Evolutionary conservation across 2,329 filamentous ascomycete species (phyloP).

Genomic region (Ceratocystis huliohia): DNA sequence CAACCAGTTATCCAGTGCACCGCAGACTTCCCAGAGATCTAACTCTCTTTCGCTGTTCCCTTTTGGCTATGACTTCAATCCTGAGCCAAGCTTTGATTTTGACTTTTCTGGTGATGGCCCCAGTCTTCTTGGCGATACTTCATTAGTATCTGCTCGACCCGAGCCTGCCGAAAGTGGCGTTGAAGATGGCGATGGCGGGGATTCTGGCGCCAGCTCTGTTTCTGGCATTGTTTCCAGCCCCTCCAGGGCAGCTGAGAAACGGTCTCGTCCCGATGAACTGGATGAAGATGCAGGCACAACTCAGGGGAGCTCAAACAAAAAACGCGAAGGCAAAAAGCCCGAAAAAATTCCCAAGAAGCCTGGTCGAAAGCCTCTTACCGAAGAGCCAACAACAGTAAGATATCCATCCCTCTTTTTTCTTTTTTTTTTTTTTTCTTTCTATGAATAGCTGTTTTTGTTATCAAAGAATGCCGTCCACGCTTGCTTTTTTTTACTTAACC

Average conservation of each 20-base stretch:
- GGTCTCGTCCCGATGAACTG: constrained; percentile 53
- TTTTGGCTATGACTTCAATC: constrained; percentile 65
- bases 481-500: not conserved
- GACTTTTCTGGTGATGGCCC: constrained; percentile 36
- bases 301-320: constrained; percentile 13
- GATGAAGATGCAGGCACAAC: constrained; percentile 48
- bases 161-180: constrained; percentile 36
- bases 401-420: constrained; percentile 23
- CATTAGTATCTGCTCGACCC: constrained; percentile 47
- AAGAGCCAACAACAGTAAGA: constrained; percentile 86
- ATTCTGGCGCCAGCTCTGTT: not conserved
- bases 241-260: constrained; percentile 46
- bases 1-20: constrained; percentile 25
- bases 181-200: not conserved
- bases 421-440: constrained; percentile 11
- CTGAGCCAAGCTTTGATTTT: constrained; percentile 64
- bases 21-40: constrained; percentile 36
- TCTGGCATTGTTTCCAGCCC: constrained; percentile 4
- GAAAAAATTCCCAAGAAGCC: constrained; percentile 90
- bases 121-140: constrained; percentile 45
- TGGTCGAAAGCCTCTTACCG: constrained; percentile 86
- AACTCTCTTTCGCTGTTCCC: constrained; percentile 51
- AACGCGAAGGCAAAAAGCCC: constrained; percentile 48
- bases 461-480: not conserved
- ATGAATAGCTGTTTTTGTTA: not conserved